These are phyloP conservation scores for Primulina tabacum DNA, from an alignment of 257 asterid species.

Conservation along the genomic window DNA sequence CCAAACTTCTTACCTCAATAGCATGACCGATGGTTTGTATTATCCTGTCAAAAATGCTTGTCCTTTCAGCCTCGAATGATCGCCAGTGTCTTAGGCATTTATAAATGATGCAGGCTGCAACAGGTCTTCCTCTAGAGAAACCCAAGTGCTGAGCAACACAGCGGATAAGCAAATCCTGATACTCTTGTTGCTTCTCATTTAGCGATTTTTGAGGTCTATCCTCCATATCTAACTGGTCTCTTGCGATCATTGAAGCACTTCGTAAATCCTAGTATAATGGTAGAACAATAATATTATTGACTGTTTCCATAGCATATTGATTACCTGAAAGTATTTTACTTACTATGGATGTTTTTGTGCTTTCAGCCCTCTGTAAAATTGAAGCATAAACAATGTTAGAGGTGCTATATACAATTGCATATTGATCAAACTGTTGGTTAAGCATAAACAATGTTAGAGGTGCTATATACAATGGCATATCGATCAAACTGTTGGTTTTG, in stretches of 20 bases:
- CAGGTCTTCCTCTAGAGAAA: slow-evolving; percentile 81
- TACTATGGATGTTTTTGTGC: slow-evolving; percentile 56
- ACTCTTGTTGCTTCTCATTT: slow-evolving; percentile 90
- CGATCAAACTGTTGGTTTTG: slow-evolving; percentile 13
- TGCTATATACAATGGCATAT: slow-evolving; percentile 22
- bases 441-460: slow-evolving; percentile 34
- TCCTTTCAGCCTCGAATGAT: slow-evolving; percentile 88
- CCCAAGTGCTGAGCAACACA: slow-evolving; percentile 92
- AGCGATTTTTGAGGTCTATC: slow-evolving; percentile 91
- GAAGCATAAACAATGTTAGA: slow-evolving; percentile 35
- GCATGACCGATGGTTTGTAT: slow-evolving; percentile 97
- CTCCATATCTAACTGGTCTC: slow-evolving; percentile 61
- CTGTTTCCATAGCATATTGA: slow-evolving; percentile 6
- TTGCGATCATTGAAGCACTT: slow-evolving; percentile 64
- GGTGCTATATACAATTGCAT: slow-evolving; percentile 20
- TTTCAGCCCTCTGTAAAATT: slow-evolving; percentile 68
- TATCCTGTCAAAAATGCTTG: slow-evolving; percentile 92
- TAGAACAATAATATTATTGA: slow-evolving; percentile 21
- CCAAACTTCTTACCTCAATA: slow-evolving; percentile 65
- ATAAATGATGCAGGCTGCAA: slow-evolving; percentile 90
- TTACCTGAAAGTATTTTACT: slow-evolving; percentile 35
- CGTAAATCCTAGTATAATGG: slow-evolving; percentile 59
- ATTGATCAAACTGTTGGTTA: slow-evolving; percentile 21
- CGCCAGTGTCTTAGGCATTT: slow-evolving; percentile 94
- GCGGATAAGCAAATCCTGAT: slow-evolving; percentile 88